Evolutionary conservation across 2,329 filamentous ascomycete genomes (phyloP), one percentile per base, ranked within the genome.

Genomic region (Phaeosphaeria sp.): DNA sequence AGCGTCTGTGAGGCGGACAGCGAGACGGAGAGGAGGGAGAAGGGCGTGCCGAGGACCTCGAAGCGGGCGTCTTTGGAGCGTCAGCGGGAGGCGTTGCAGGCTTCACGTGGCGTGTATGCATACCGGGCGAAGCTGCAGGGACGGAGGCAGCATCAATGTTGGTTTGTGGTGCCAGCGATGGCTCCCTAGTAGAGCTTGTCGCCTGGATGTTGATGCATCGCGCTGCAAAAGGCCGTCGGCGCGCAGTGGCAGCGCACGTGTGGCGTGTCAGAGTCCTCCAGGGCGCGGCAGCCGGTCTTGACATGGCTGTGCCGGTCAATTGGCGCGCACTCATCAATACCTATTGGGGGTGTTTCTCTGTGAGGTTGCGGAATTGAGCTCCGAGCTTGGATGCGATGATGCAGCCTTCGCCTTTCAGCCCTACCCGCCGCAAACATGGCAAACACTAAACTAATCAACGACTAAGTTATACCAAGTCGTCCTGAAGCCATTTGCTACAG

Each of bases 1-100:
- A 99, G 87, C 69, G 91, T 90, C 78, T 98, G 94, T 30, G 94
- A 98, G 43, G 95, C 91, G 36, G 95, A 96, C 52, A 99, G 86
- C 7, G 90, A 92, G 64, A 97, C 93, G 21, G 94, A 97, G 67
- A 99, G 89, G 63, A 99, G 87, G 54, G 95, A 98, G 78, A 95
- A 95, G 1, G 94, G 93, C 22, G 91, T 87, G 61, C 95, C 95
- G 64, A 99, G 83, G 48, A 98, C 92, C 78, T 98, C 92, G 78
- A 99, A 99, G 56, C 89, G 89, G 54, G 95, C 95, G 85, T 98
- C 95, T 97, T 15, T 36, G 30, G 9, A 15, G 11, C 30, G 30
- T 36, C 11, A 36, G 30, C 30, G 6, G 30, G 30, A 7, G 30
- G 3, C 13, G 67, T 53, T 20, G 41, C 59, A 11, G 61, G 44